Percentiles rank a stretch among this genome's conserved stretches.
Evolutionary conservation across 2,329 filamentous ascomycete genomes (phyloP).

Genomic region (Monilinia laxa): DNA sequence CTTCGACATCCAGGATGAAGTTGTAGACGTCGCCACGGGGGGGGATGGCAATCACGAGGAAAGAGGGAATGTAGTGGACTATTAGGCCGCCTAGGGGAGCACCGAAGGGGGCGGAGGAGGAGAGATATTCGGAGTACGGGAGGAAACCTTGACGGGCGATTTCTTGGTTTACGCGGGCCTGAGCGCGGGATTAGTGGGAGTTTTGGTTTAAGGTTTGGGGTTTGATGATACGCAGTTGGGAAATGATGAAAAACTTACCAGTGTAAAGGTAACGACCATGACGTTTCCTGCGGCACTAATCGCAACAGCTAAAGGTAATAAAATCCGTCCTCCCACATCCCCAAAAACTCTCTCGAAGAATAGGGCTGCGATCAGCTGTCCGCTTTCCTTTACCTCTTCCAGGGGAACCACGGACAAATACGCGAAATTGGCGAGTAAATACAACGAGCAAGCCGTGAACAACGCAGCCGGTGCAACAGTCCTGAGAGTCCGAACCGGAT

Average conservation of each 20-base stretch:
- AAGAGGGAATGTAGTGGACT: constrained; percentile 62
- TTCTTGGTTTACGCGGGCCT: constrained; percentile 51
- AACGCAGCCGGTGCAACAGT: constrained; percentile 56
- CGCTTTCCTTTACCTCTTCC: constrained; percentile 54
- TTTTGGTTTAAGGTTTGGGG: too few relatives aligned
- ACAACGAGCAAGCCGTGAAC: constrained; percentile 52
- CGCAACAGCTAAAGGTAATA: constrained; percentile 48
- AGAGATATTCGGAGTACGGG: constrained; percentile 44
- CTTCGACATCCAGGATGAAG: constrained; percentile 44
- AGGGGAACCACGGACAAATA: constrained; percentile 59
- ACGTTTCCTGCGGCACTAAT: constrained; percentile 51
- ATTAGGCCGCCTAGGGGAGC: constrained; percentile 45
- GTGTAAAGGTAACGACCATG: constrained; percentile 50
- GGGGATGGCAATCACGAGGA: constrained; percentile 53
- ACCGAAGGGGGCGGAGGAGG: constrained; percentile 33
- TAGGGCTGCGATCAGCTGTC: constrained; percentile 54
- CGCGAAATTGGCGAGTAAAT: constrained; percentile 59
- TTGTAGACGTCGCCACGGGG: constrained; percentile 44
- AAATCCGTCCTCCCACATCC: constrained; percentile 43
- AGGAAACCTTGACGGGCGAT: constrained; percentile 50
- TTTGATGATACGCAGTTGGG: too few relatives aligned
- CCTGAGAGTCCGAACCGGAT: constrained; percentile 57
- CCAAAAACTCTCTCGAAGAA: constrained; percentile 59
- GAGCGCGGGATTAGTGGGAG: constrained; percentile 26
- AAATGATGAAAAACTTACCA: constrained; percentile 50